A percentile compares a stretch with the other conserved stretches of the same genome.
Evolutionary conservation across 768 basidiomycete genomes (phyloP).

Genomic region (Pleurotus sapidus): DNA sequence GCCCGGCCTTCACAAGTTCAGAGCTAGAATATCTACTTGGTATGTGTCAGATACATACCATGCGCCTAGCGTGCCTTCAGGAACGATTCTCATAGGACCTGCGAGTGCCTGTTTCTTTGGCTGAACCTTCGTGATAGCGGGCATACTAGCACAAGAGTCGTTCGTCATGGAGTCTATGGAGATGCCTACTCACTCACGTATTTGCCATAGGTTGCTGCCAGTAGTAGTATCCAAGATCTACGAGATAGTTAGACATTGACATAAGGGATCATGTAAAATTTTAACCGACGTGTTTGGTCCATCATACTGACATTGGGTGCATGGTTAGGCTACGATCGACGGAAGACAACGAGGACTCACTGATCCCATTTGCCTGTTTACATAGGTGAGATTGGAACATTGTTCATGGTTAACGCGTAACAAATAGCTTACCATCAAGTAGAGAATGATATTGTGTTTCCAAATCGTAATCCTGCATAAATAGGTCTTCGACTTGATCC

Average conservation of each 20-base stretch:
- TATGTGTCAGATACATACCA: slow-evolving; percentile 35
- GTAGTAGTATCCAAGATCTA: slow-evolving; percentile 59
- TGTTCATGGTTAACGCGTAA: neutral
- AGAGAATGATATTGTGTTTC: slow-evolving; percentile 59
- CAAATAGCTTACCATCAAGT: slow-evolving; percentile 40
- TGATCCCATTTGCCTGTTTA: slow-evolving; percentile 60
- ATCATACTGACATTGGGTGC: slow-evolving; percentile 47
- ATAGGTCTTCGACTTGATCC: slow-evolving; percentile 50
- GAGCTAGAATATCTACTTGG: neutral
- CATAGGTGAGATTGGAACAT: neutral
- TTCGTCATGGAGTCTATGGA: neutral
- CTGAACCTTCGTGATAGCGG: slow-evolving; percentile 47
- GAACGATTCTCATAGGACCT: slow-evolving; percentile 62
- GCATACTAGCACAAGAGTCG: slow-evolving; percentile 37
- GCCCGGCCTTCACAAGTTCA: slow-evolving; percentile 46
- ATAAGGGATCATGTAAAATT: neutral
- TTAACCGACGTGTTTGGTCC: slow-evolving; percentile 58
- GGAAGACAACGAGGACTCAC: slow-evolving; percentile 26
- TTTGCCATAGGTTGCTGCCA: slow-evolving; percentile 74
- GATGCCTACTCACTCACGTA: slow-evolving; percentile 31
- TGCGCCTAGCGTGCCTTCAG: slow-evolving; percentile 58
- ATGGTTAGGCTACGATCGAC: neutral
- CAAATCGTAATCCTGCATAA: slow-evolving; percentile 60
- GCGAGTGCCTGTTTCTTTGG: slow-evolving; percentile 53
- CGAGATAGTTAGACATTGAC: neutral